Evolutionary conservation across 495 filamentous ascomycete genomes (phyloP), one percentile per base, ranked within the genome.

Genomic region (Penicillium steckii): DNA sequence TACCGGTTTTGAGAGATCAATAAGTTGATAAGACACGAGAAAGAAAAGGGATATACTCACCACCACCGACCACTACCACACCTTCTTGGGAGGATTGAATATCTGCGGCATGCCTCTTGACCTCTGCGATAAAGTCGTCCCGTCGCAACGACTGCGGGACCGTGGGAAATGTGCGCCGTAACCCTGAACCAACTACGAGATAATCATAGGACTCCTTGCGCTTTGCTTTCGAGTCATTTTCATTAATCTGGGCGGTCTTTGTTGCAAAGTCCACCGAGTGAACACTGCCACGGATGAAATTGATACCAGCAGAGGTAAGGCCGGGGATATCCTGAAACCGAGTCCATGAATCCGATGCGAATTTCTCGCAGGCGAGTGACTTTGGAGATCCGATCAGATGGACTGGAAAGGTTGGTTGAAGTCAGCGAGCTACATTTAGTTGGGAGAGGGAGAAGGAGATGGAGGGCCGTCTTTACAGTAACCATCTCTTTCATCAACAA

Each of bases 401-500:
- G 61, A 67, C 74, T 73, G 23, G 1, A 32, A 18, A 15, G 7
- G 18, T 7, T 3, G 24, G 15, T n/a, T 33, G 10, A 27, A 25
- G 10, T 17, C 2, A 25, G n/a, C n/a, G n/a, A n/a, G n/a, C n/a
- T n/a, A n/a, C n/a, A n/a, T n/a, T n/a, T n/a, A n/a, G n/a, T n/a
- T n/a, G n/a, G n/a, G n/a, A 17, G 24, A 7, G 18, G n/a, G 35
- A 23, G 56, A n/a, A n/a, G n/a, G n/a, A n/a, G n/a, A n/a, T n/a
- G n/a, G n/a, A n/a, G n/a, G n/a, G n/a, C n/a, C n/a, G n/a, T n/a
- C n/a, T n/a, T n/a, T 57, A 88, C 85, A 88, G 64, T 79, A 87
- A 22, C 86, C 86, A 74, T 90, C 86, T 19, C 83, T 71, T 51
- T 87, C 82, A 57, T 90, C 85, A 4, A 88, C 79, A 8, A 90